These are phyloP conservation scores for Nissolia schottii DNA, from an alignment of 306 rosid species.

Conservation along the genomic window DNA sequence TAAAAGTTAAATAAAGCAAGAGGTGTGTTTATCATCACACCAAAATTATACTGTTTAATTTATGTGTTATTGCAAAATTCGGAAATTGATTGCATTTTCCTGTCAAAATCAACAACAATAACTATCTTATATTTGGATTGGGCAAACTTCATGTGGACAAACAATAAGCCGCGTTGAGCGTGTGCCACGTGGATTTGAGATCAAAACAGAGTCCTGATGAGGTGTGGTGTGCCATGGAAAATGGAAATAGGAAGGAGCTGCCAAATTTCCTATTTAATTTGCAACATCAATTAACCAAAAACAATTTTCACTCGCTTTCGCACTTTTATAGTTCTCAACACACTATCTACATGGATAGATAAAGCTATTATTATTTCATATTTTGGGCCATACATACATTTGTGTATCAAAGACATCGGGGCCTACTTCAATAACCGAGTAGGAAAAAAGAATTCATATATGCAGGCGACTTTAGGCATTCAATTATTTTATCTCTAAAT, in stretches of 20 bases:
- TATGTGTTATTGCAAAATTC: not conserved
- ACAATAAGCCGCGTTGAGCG: not conserved
- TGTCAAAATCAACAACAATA: not conserved
- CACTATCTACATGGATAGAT: no score
- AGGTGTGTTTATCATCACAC: constrained; percentile 11
- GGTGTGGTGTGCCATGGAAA: not conserved
- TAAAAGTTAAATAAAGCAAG: not conserved
- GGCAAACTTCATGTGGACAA: no score
- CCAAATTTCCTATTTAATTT: constrained; percentile 14
- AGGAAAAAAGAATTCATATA: not conserved
- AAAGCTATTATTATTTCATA: no score
- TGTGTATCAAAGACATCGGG: not conserved
- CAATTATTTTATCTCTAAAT: no score
- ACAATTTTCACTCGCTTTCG: not conserved
- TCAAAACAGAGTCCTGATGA: no score
- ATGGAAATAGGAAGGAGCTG: constrained; percentile 10
- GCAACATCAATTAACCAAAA: not conserved
- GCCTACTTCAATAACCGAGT: not conserved
- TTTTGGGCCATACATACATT: not conserved
- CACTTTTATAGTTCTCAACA: not conserved
- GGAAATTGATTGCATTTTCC: not conserved
- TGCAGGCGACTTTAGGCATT: not conserved
- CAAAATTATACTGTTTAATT: not conserved
- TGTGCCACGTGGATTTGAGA: constrained; percentile 2
- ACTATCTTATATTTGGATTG: no score